Evolutionary conservation across 2,329 filamentous ascomycete genomes (phyloP), one percentile per base, ranked within the genome.

Genomic region (Aspergillus jensenii): DNA sequence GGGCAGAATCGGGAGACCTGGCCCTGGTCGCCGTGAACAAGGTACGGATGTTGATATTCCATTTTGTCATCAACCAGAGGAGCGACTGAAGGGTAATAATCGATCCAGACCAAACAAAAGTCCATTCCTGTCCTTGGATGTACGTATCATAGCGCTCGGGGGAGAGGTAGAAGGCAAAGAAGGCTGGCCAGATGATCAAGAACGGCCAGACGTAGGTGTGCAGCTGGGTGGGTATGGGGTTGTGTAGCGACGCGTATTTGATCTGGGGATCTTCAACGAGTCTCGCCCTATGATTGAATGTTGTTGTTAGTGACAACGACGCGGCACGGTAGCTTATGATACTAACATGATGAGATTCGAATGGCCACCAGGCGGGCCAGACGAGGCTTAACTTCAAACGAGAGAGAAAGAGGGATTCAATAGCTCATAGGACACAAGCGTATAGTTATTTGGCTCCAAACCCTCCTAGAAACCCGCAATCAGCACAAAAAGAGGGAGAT

Each of bases 121-220:
- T 98, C 93, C 95, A 99, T 82, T 99, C 95, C 67, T 90, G 87
- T n/a, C 89, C 93, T 68, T 90, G 86, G 64, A 99, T 96, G 79
- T 98, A 88, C 72, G 88, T 89, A 65, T 96, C 89, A 76, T 99
- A 99, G 65, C 90, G 87, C 54, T 91, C 88, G 61, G 87, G 82
- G 21, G 87, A 89, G 54, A 96, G 86, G 75, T 96, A 98, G 76
- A 93, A 87, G 74, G 90, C 86, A 64, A 96, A 85, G 77, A 98
- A 98, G 68, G 90, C 79, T 52, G 96, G 95, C 93, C 96, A 99
- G 69, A 93, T 81, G 66, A 97, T 87, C 59, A 88, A 81, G 71
- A 97, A 99, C 0, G 95, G 95, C 91, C 91, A 96, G 67, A 96
- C 78, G 74, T 99, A 99, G 67, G 90, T 81, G 76, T 96, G 93